Evolutionary conservation across 768 basidiomycete species (phyloP), one percentile per base, ranked within the genome.

Genomic region (Agrocybe praecox): DNA sequence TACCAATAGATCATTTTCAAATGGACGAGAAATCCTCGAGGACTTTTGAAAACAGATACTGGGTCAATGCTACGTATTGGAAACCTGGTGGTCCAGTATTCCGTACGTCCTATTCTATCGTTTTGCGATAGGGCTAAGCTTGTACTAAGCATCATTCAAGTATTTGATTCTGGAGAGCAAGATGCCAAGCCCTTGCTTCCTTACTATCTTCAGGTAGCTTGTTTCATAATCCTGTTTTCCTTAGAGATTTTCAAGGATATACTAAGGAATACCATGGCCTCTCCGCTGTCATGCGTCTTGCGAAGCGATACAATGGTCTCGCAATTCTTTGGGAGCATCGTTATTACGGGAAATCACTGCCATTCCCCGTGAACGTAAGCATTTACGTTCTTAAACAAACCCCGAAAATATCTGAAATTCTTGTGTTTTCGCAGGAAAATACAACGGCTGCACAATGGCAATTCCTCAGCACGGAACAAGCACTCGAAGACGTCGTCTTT

Each of bases 311-410:
- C 62, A 71, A 73, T 4, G 80, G 80, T 2, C 44, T 80, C 9
- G 80, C 79, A 0, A 75, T 81, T 32, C 64, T 82, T 6, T 82
- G 80, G 80, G 80, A 82, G 56, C 80, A 82, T 60, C 70, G 80
- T 6, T 81, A 69, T 57, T 82, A 82, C 59, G 80, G 80, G 12
- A 73, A 71, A 32, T 81, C 79, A 1, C 67, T 74, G 7, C 79
- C 80, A 0, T 81, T 82, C 57, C 75, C 75, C 1, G 74, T 80
- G 10, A 79, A 79, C 60, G 79, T 80, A 21, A 6, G 1, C 23
- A n/a, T n/a, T n/a, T n/a, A n/a, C n/a, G n/a, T n/a, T n/a, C n/a
- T n/a, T n/a, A n/a, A n/a, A n/a, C n/a, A n/a, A n/a, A n/a, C n/a
- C n/a, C n/a, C n/a, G n/a, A n/a, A n/a, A n/a, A n/a, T n/a, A n/a